Percentiles rank a stretch among this genome's conserved stretches.
Evolutionary conservation across 2,329 filamentous ascomycete genomes (phyloP).

Genomic region (Trichoderma sp.): DNA sequence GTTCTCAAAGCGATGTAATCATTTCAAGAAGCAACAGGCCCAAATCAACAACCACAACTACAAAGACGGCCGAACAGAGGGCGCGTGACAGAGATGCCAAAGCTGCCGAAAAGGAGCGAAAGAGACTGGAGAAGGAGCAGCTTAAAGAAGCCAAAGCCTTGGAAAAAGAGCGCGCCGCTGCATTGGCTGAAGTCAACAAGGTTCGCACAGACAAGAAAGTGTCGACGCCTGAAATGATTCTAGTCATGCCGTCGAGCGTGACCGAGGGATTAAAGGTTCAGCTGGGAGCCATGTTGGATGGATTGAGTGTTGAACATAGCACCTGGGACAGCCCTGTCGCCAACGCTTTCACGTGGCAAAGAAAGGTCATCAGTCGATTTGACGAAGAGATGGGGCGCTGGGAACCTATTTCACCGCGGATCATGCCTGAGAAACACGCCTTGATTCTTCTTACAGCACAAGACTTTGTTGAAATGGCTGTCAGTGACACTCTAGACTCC

Average conservation of each 20-base stretch:
- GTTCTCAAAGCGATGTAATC: constrained; percentile 38
- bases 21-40: constrained; percentile 28
- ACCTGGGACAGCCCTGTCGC: constrained; percentile 50
- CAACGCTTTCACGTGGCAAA: constrained; percentile 66
- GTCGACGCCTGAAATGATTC: constrained; percentile 75
- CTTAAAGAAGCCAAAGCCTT: constrained; percentile 62
- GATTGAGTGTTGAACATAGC: constrained; percentile 50
- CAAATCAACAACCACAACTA: constrained; percentile 26
- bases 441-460: constrained; percentile 63
- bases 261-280: constrained; percentile 49
- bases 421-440: constrained; percentile 61
- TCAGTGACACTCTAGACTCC: constrained; percentile 54
- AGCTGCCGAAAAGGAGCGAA: constrained; percentile 57
- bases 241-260: constrained; percentile 65
- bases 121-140: constrained; percentile 58
- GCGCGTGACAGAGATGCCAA: constrained; percentile 46
- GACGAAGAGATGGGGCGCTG: constrained; percentile 63
- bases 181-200: constrained; percentile 73
- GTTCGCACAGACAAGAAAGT: constrained; percentile 71
- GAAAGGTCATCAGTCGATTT: constrained; percentile 65
- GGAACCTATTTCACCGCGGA: constrained; percentile 59
- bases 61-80: constrained; percentile 42
- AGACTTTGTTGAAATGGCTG: constrained; percentile 65
- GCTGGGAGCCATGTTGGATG: constrained; percentile 52
- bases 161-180: constrained; percentile 65